Evolutionary conservation across 345 rosid species (phyloP).

Genomic region (Mallotus nudiflorus): DNA sequence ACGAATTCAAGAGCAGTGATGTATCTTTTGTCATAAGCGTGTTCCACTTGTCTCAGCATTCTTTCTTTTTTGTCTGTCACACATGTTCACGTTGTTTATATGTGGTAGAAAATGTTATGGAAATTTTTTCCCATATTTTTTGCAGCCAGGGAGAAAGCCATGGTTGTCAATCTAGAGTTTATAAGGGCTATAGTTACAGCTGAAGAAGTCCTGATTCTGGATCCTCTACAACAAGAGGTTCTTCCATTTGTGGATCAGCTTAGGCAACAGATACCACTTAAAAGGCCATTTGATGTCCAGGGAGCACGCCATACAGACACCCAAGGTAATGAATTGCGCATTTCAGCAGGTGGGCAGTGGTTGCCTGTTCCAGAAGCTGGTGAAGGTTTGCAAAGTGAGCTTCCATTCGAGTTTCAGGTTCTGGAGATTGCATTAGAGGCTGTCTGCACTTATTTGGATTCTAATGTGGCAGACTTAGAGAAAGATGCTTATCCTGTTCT

Average conservation of each 20-base stretch:
- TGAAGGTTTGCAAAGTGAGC: slow-evolving; percentile 79
- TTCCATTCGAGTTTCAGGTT: slow-evolving; percentile 93
- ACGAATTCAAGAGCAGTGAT: neutral
- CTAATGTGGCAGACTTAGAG: slow-evolving; percentile 67
- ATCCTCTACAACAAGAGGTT: slow-evolving; percentile 76
- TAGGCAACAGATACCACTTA: slow-evolving; percentile 67
- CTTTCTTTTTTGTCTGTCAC: neutral
- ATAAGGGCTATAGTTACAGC: slow-evolving; percentile 79
- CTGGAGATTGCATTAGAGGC: slow-evolving; percentile 91
- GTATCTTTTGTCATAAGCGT: no score
- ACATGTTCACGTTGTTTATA: neutral
- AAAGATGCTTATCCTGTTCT: slow-evolving; percentile 80
- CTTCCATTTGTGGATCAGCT: slow-evolving; percentile 75
- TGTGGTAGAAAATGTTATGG: neutral
- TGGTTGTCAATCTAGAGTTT: slow-evolving; percentile 87
- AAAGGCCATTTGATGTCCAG: slow-evolving; percentile 31
- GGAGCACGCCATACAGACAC: slow-evolving; percentile 38
- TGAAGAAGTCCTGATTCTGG: slow-evolving; percentile 76
- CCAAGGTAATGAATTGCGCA: slow-evolving; percentile 43
- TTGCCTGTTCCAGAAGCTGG: slow-evolving; percentile 62
- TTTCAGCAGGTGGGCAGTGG: slow-evolving; percentile 46
- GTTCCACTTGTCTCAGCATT: no score
- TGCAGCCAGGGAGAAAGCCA: slow-evolving; percentile 83
- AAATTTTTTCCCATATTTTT: slow-evolving; percentile 2
- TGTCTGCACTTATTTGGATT: slow-evolving; percentile 69